Evolutionary conservation across 2,329 filamentous ascomycete genomes (phyloP).

Genomic region (Aquanectria penicillioides): DNA sequence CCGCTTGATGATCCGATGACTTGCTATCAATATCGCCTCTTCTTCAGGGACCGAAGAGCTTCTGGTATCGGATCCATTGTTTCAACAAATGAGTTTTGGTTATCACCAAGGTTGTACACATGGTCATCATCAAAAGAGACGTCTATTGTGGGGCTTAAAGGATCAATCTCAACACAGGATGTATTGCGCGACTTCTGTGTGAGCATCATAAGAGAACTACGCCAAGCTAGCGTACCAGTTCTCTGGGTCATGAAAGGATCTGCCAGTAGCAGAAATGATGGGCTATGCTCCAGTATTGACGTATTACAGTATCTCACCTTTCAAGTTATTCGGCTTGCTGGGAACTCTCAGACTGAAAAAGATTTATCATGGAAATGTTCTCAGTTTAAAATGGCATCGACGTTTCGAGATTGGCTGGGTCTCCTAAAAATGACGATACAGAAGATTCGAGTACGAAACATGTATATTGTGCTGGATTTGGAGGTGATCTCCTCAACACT

Average conservation of each 20-base stretch:
- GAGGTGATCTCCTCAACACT: not conserved
- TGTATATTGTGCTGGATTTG: slow-evolving; percentile 20
- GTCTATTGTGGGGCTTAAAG: not conserved
- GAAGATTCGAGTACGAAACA: not conserved
- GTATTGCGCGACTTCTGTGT: slow-evolving; percentile 12
- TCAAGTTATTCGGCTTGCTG: not conserved
- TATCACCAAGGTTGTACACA: not conserved
- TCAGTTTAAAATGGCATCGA: not conserved
- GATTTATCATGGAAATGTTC: not conserved
- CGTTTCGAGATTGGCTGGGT: not conserved
- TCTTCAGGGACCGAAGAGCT: not conserved
- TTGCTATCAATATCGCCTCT: not conserved
- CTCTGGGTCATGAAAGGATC: slow-evolving; percentile 7
- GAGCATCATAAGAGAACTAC: not conserved
- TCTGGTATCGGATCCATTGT: accelerated
- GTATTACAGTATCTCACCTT: slow-evolving; percentile 16
- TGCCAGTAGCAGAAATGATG: not conserved
- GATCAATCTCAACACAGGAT: not conserved
- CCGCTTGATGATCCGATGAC: not conserved
- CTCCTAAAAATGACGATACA: not conserved
- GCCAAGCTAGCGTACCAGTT: not conserved
- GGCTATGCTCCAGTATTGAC: not conserved
- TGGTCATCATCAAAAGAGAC: not conserved
- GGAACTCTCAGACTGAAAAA: not conserved
- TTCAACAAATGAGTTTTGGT: slow-evolving; percentile 23